Base-by-base conservation (phyloP, 108 stramenopile species). In the Poteriospumella lacustris region DNA sequence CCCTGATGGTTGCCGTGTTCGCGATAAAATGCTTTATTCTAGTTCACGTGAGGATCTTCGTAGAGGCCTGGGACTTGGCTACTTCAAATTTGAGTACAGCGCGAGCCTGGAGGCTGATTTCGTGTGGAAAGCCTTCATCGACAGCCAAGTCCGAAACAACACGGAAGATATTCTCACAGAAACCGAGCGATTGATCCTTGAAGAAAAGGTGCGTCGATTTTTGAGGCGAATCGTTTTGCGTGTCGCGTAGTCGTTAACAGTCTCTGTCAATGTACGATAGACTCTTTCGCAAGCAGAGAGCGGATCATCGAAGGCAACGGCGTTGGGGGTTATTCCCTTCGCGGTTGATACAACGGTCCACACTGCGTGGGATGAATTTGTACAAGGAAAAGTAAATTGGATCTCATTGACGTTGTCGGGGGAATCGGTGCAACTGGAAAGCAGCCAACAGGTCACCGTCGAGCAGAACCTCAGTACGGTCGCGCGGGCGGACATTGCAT, bases 21-120 rank as follows among this genome's bases (percentile, higher is more conserved):
- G 78, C 26, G 81, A 80, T n/a, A 82, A 82, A 73, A 81, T 82
- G 81, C 68, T 82, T 26, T 82, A 82, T 76, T 82, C 81, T 34
- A 76, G 79, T 0, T 82, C 81, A 1, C 78, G 80, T 43, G 72
- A 81, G 34, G 81, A 82, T 76, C 1, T 82, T 1, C 76, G 77
- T 28, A 79, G 79, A 33, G 76, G 80, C 15, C 80, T 82, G 19
- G 81, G 81, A 12, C 81, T 82, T 0, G 81, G 81, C 1, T 82
- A 77, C 40, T 82, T 82, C 77, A 79, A 81, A 67, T 75, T 75
- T 36, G 81, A 82, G 67, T 80, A 82, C 68, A 76, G 79, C 42
- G 81, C 81, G 42, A 82, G 79, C 67, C 43, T 44, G 0, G 33
- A 28, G 2, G 41, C 59, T 38, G 81, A 82, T 68, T 39, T 82